phyloP scores from a whole-genome alignment of 2,329 filamentous ascomycete genomes.

The Falciphora oryzae region DNA sequence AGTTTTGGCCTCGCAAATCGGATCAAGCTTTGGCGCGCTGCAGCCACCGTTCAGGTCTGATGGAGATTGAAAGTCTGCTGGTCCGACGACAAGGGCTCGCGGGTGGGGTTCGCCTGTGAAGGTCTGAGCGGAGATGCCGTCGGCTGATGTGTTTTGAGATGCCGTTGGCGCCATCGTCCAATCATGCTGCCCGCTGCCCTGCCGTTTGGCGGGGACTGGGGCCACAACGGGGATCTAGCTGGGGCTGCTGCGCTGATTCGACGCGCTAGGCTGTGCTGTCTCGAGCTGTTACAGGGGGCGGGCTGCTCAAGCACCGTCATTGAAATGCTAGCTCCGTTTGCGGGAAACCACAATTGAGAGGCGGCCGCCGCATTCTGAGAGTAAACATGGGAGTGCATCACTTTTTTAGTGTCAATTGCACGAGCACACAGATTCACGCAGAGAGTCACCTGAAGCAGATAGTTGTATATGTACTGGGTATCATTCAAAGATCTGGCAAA shows the following conservation, averaged over 20 bases:
- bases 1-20: background rate
- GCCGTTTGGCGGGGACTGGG: too few species aligned
- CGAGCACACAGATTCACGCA: too few species aligned
- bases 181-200: background rate
- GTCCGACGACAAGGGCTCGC: background rate
- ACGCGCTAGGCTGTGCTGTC: too few species aligned
- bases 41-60: background rate
- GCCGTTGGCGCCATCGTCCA: background rate
- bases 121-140: background rate
- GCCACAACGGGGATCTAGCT: background rate
- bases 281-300: too few species aligned
- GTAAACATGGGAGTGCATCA: too few species aligned
- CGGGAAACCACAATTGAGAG: too few species aligned
- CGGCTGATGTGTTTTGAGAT: background rate
- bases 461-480: background rate
- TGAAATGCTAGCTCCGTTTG: too few species aligned
- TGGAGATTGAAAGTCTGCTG: background rate
- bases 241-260: too few species aligned
- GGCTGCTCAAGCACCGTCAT: too few species aligned
- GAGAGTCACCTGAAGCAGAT: too few species aligned
- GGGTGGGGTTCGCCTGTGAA: background rate
- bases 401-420: too few species aligned
- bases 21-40: background rate
- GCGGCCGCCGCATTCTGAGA: too few species aligned
- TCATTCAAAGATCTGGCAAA: background rate